Base-by-base conservation (phyloP, 768 basidiomycete species). In the Psilocybe subaeruginosa region DNA sequence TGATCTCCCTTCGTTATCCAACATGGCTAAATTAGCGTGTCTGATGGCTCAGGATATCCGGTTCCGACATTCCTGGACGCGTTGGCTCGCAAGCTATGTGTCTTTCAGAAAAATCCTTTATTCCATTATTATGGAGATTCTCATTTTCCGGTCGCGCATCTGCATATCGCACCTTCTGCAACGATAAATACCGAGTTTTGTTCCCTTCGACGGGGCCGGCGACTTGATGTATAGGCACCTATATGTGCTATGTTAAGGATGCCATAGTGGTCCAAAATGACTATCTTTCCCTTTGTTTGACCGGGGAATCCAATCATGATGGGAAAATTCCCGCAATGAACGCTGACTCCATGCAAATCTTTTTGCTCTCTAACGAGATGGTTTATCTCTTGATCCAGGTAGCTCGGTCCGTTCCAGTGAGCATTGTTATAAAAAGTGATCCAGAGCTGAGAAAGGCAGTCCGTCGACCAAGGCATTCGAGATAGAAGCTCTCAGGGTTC, bases 221-320 rank as follows among this genome's bases (percentile, higher is more conserved):
- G 37, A 62, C 61, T 62, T 58, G 52, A 54, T 52, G 35, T 55
- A 49, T 58, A 57, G 56, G 61, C 56, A 27, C 46, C 19, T 54
- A 27, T 47, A 50, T n/a, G 43, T 31, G 47, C 48, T 57, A 27
- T 27, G 55, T 37, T 46, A 19, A 57, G 33, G 33, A 53, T n/a
- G 9, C 30, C 39, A 45, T 5, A 46, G 19, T 17, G 29, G 30
- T 16, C 16, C n/a, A 29, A 48, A 54, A 30, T 35, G n/a, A 11
- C 33, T 29, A 53, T 43, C n/a, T 54, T 39, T 39, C 45, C 27
- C 53, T 55, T 58, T 12, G 8, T 33, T 23, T 19, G 19, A 29
- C n/a, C 39, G 31, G n/a, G 16, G 29, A 45, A 59, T 49, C 14
- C 14, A 16, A 39, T 39, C 37, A 39, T 39, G 8, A 39, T 39